Evolutionary conservation across 331 rosid genomes (phyloP).

Genomic region (Acacia pycnantha): DNA sequence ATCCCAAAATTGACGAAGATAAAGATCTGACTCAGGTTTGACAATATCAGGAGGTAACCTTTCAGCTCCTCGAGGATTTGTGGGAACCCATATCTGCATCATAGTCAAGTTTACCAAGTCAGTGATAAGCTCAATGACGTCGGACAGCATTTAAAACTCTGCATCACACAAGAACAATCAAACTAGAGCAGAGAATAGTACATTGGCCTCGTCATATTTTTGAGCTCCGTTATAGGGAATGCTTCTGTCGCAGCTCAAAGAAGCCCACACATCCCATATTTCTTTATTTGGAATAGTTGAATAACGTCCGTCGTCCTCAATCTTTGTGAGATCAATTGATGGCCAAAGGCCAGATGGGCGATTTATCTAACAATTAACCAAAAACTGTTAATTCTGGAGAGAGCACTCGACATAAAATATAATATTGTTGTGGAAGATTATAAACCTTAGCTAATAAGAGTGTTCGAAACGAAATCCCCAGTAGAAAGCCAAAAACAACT

Average conservation of each 20-base stretch:
- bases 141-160: background rate
- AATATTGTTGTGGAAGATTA: slow-evolving; percentile 18
- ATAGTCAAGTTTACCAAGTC: slow-evolving; percentile 8
- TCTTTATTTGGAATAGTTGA: slow-evolving; percentile 54
- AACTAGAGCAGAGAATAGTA: slow-evolving; percentile 14
- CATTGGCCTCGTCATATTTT: slow-evolving; percentile 47
- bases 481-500: slow-evolving; percentile 59
- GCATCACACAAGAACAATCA: background rate
- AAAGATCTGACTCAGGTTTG: slow-evolving; percentile 72
- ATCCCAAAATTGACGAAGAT: slow-evolving; percentile 81
- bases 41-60: slow-evolving; percentile 75
- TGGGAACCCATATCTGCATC: slow-evolving; percentile 85
- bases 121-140: background rate
- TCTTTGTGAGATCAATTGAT: slow-evolving; percentile 66
- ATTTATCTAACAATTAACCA: slow-evolving; percentile 51
- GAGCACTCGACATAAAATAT: background rate
- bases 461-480: slow-evolving; percentile 75
- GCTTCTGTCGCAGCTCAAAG: slow-evolving; percentile 48
- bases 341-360: slow-evolving; percentile 71
- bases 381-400: slow-evolving; percentile 15
- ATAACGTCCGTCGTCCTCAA: slow-evolving; percentile 71
- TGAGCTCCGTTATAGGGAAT: background rate
- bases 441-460: slow-evolving; percentile 67
- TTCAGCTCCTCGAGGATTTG: slow-evolving; percentile 92
- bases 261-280: slow-evolving; percentile 60